These are phyloP conservation scores for Magnusiomyces clavatus DNA, from an alignment of 1,139 yeast species.

Conservation along the genomic window DNA sequence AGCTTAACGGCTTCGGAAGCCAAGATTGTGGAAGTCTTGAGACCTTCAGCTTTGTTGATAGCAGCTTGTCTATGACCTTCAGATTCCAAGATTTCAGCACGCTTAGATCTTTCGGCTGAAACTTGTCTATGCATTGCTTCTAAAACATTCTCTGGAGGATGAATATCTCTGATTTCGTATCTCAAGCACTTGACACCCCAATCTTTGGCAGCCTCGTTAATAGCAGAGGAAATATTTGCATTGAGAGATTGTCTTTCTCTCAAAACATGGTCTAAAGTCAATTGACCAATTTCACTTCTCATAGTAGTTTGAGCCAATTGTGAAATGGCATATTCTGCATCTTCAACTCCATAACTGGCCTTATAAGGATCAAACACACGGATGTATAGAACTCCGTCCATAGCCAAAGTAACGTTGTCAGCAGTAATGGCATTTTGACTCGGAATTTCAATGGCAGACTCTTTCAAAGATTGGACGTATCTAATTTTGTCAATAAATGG, in stretches of 20 bases:
- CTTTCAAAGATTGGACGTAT: conserved; percentile 76
- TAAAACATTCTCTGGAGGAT: conserved; percentile 79
- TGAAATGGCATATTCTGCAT: conserved; percentile 75
- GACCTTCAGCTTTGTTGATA: conserved; percentile 80
- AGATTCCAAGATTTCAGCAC: conserved; percentile 80
- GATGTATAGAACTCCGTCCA: conserved; percentile 77
- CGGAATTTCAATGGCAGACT: conserved; percentile 77
- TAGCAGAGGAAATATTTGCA: conserved; percentile 63
- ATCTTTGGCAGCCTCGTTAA: conserved; percentile 75
- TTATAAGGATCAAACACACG: conserved; percentile 75
- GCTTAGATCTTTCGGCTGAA: conserved; percentile 74
- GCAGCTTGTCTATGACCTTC: conserved; percentile 76
- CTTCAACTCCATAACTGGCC: conserved; percentile 85
- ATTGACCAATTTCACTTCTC: conserved; percentile 82
- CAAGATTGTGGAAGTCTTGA: conserved; percentile 57
- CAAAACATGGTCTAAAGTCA: conserved; percentile 70
- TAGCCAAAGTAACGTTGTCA: conserved; percentile 75
- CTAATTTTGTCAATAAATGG: conserved; percentile 71
- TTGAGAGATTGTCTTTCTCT: conserved; percentile 69
- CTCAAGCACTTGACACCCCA: conserved; percentile 86
- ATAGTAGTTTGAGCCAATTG: conserved; percentile 88
- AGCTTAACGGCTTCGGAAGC: conserved; percentile 63
- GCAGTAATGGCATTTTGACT: conserved; percentile 79
- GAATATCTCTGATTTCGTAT: conserved; percentile 82
- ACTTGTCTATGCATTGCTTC: conserved; percentile 92